Evolutionary conservation across 257 asterid genomes (phyloP).

Genomic region (Perilla frutescens): DNA sequence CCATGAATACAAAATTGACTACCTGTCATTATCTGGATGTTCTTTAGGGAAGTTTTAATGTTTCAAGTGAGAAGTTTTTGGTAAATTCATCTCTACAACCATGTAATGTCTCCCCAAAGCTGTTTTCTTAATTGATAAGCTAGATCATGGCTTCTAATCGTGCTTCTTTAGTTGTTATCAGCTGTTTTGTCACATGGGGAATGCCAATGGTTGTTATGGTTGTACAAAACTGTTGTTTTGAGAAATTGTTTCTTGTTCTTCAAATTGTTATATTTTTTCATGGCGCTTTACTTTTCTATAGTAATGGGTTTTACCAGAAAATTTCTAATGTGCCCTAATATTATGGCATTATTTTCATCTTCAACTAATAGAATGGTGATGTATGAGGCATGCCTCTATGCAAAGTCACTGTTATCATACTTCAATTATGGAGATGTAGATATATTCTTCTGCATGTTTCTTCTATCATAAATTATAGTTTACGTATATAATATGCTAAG

Average conservation of each 20-base stretch:
- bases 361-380: conserved; percentile 8
- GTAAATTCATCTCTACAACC: background rate
- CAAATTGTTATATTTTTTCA: background rate
- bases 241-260: conserved; percentile 2
- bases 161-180: conserved; percentile 5
- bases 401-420: background rate
- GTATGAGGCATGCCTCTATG: background rate
- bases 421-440: conserved; percentile 4
- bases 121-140: conserved; percentile 5
- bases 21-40: background rate
- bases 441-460: conserved; percentile 2
- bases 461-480: background rate
- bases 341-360: background rate
- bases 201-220: background rate
- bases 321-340: background rate
- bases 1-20: background rate
- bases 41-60: background rate
- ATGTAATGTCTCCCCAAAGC: background rate
- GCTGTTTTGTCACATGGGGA: conserved; percentile 6
- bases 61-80: background rate
- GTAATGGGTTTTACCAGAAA: background rate
- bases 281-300: background rate
- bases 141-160: conserved; percentile 18
- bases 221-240: background rate
- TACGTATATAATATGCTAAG: background rate